These are phyloP conservation scores for Dillenia suffruticosa DNA, from an alignment of 164 flowering plant species.

Conservation along the genomic window DNA sequence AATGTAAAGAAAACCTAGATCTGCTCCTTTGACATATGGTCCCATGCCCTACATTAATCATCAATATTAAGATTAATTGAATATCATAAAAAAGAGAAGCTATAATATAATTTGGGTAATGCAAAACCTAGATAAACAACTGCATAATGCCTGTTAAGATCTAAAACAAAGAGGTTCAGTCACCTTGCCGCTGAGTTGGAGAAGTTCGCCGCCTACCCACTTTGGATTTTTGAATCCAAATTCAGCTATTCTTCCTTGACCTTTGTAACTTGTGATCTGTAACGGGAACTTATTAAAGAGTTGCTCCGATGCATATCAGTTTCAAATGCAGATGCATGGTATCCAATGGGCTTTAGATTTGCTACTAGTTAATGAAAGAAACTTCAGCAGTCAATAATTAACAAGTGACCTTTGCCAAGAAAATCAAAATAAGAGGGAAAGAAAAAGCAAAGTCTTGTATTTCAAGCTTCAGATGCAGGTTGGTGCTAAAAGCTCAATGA, in stretches of 20 bases:
- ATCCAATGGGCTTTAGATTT: too few relatives aligned
- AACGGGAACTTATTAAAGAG: conserved; percentile 5
- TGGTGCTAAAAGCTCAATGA: too few relatives aligned
- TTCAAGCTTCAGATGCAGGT: too few relatives aligned
- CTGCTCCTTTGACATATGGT: conserved; percentile 84
- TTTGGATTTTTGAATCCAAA: conserved; percentile 71
- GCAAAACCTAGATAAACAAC: too few relatives aligned
- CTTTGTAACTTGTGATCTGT: conserved; percentile 85
- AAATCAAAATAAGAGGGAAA: conserved; percentile 5
- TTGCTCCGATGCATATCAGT: not conserved
- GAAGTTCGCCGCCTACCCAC: conserved; percentile 97
- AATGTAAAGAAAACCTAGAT: conserved; percentile 80
- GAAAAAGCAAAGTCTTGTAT: too few relatives aligned
- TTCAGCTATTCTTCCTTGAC: conserved; percentile 94
- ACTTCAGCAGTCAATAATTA: too few relatives aligned
- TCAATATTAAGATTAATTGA: not conserved
- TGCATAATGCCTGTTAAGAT: not conserved
- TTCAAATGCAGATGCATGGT: not conserved
- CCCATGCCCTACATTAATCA: conserved; percentile 58
- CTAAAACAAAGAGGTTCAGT: not conserved
- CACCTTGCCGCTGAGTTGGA: conserved; percentile 93
- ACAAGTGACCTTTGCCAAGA: not conserved
- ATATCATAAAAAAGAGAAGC: not conserved
- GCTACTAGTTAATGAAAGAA: too few relatives aligned
- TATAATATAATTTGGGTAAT: not conserved